These are phyloP conservation scores for Paramecium sonneborni DNA, from an alignment of 73 alveolate species.

Conservation along the genomic window DNA sequence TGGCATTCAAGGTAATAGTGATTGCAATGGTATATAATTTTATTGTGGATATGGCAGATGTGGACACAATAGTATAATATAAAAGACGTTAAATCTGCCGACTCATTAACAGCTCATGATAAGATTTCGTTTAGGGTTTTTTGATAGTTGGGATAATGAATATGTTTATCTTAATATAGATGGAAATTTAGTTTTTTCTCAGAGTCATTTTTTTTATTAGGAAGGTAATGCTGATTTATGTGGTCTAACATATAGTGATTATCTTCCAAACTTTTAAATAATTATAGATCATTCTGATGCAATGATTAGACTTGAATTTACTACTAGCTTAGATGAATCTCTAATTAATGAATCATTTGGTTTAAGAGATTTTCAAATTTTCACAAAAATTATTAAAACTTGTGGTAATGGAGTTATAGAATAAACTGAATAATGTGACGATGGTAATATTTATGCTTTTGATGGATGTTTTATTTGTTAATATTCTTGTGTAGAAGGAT, in stretches of 20 bases:
- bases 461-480: slow-evolving; percentile 3
- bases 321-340: background rate
- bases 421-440: background rate
- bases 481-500: background rate
- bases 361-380: background rate
- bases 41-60: too few species aligned
- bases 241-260: background rate
- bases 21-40: too few species aligned
- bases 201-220: too few species aligned
- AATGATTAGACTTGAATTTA: background rate
- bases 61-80: too few species aligned
- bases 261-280: background rate
- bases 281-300: background rate
- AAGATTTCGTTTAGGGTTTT: too few species aligned
- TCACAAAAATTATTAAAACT: background rate
- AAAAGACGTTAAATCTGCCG: too few species aligned
- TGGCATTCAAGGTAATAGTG: too few species aligned
- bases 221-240: too few species aligned
- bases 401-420: background rate
- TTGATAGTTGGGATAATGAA: too few species aligned
- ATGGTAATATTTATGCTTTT: background rate
- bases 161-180: too few species aligned
- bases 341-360: background rate
- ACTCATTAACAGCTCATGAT: too few species aligned
- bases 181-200: too few species aligned